These are phyloP conservation scores for Chlamydomonas reinhardtii DNA, from an alignment of 163 green algal species.

Conservation along the genomic window DNA sequence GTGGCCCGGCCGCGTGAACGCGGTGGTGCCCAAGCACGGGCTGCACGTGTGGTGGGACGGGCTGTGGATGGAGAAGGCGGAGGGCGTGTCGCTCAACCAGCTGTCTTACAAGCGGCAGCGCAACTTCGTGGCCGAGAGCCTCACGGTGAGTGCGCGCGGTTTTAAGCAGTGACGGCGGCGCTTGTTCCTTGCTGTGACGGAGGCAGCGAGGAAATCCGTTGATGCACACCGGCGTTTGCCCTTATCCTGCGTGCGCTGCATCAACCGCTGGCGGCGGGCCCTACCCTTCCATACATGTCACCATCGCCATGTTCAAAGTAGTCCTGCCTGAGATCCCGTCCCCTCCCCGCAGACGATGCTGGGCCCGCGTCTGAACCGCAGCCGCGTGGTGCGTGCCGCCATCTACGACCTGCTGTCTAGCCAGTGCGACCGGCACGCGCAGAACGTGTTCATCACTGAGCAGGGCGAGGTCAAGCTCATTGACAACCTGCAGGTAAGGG, in stretches of 20 bases:
- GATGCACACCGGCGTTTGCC: no score
- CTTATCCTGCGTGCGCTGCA: no score
- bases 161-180: no score
- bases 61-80: conserved; percentile 65
- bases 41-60: conserved; percentile 66
- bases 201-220: no score
- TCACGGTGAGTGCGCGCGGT: no score
- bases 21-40: conserved; percentile 52
- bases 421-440: conserved; percentile 64
- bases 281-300: no score
- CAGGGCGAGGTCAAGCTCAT: conserved; percentile 66
- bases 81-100: conserved; percentile 64
- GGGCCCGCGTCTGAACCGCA: conserved; percentile 63
- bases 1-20: conserved; percentile 63
- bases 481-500: conserved; percentile 59
- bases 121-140: conserved; percentile 25
- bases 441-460: conserved; percentile 63
- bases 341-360: no score
- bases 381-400: conserved; percentile 58
- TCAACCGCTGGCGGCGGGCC: no score
- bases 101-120: conserved; percentile 49
- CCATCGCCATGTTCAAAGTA: no score
- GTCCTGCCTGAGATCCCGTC: no score
- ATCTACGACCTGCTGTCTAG: conserved; percentile 67
- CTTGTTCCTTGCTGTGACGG: no score